Evolutionary conservation across 352 stramenopile species (phyloP).

Genomic region (Hyaloperonospora arabidopsidis): DNA sequence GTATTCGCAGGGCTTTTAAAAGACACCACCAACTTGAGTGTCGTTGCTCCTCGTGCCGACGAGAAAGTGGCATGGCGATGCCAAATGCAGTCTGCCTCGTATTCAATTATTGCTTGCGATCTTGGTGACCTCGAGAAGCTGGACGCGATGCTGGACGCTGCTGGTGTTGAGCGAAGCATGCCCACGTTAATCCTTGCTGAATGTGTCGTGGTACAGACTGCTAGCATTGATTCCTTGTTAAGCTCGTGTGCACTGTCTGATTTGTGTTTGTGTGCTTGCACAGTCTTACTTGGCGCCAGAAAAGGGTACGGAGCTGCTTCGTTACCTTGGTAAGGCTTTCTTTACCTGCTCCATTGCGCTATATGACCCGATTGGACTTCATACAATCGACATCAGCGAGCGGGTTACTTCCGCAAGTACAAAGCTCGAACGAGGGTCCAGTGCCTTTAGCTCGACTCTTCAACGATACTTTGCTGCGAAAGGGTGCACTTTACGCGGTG

Average conservation of each 20-base stretch:
- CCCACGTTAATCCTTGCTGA: slow-evolving; percentile 60
- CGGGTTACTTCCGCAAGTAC: neutral
- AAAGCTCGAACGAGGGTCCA: slow-evolving; percentile 7
- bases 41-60: slow-evolving; percentile 1
- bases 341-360: slow-evolving; percentile 34
- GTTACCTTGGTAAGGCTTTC: slow-evolving; percentile 37
- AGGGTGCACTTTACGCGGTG: slow-evolving; percentile 52
- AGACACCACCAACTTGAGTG: slow-evolving; percentile 5
- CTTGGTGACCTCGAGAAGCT: slow-evolving; percentile 41
- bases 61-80: slow-evolving; percentile 25
- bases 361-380: slow-evolving; percentile 55
- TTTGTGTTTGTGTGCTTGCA: neutral
- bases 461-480: slow-evolving; percentile 63
- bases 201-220: slow-evolving; percentile 50
- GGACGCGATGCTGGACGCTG: slow-evolving; percentile 18
- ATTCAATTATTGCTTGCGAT: slow-evolving; percentile 47
- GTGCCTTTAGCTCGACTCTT: slow-evolving; percentile 41
- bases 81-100: slow-evolving; percentile 22
- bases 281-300: slow-evolving; percentile 61
- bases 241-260: too few species aligned
- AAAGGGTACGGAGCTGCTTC: slow-evolving; percentile 39
- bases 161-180: slow-evolving; percentile 26
- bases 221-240: neutral
- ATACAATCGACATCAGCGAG: slow-evolving; percentile 10
- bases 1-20: slow-evolving; percentile 25